Base-by-base conservation (phyloP, 2,329 filamentous ascomycete genomes). In the Penicillium sp. region DNA sequence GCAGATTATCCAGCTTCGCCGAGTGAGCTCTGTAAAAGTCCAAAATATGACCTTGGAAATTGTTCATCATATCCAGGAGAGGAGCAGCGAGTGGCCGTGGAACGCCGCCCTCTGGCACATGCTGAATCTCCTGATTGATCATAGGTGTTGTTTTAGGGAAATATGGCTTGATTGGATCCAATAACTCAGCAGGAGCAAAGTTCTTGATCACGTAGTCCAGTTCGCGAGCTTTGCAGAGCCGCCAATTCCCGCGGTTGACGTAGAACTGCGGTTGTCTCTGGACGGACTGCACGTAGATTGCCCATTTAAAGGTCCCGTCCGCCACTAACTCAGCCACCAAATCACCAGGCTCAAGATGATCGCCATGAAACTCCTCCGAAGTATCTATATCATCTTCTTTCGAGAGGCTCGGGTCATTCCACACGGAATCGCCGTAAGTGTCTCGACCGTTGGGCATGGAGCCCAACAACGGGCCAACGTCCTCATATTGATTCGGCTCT, bases 161-260 rank as follows among this genome's bases (percentile, higher is more conserved):
- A 65, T 82, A 81, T 4, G 80, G 78, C 10, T 81, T 56, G 3
- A 87, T 66, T 2, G 78, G 74, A 13, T 78, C 65, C 3, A 87
- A 60, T 26, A 80, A 60, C 27, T 77, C 69, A 2, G 71, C 72
- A 27, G 79, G 70, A 10, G 82, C 75, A 61, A 82, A 84, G 24
- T 73, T 71, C 48, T 81, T 78, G 11, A 85, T 72, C 10, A 79
- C 74, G 63, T 81, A 85, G 46, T 79, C 76, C 8, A 84, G 68
- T 31, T 71, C 66, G 21, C 63, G 68, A 4, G 76, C 66, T 8
- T 62, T 64, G 33, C 69, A 71, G 21, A 77, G 65, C 5, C 77
- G 70, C 77, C 77, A 79, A 62, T 78, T 77, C 8, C 77, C 77
- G 56, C 72, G 65, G 10, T 65, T 62, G 2, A 74, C 77, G 48